Conservation (phyloP, 1,284 basidiomycete genomes). For the Ceratobasidium sp. region DNA sequence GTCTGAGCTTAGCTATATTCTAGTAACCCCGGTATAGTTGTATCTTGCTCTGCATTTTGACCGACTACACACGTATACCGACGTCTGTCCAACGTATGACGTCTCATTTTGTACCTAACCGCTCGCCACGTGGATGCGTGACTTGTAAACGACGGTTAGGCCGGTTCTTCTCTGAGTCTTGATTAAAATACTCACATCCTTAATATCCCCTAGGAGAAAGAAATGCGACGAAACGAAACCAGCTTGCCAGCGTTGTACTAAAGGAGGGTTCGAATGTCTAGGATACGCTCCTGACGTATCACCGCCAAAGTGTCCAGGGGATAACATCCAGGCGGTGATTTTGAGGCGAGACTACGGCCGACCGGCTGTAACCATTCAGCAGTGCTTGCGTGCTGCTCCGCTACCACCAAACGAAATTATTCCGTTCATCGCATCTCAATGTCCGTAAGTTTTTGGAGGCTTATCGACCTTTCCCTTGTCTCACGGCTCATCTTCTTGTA, state of each 20-base stretch:
- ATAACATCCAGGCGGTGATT: neutral
- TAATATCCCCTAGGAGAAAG: neutral
- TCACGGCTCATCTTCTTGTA: neutral
- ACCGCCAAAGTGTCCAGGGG: neutral
- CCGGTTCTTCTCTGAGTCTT: too few relatives aligned
- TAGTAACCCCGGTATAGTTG: too few relatives aligned
- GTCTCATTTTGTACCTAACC: neutral
- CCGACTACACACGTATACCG: neutral
- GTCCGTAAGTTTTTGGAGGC: conserved; percentile 1
- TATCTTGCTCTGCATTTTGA: too few relatives aligned
- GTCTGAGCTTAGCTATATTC: too few relatives aligned
- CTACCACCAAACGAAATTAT: neutral
- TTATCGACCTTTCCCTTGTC: neutral
- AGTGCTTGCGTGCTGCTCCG: neutral
- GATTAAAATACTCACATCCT: neutral
- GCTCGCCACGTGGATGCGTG: conserved; percentile 24
- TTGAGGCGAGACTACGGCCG: too few relatives aligned
- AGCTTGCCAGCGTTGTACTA: neutral
- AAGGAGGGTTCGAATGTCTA: conserved; percentile 9
- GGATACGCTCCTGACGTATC: neutral
- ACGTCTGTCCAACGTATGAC: neutral
- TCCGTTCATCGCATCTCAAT: conserved; percentile 14
- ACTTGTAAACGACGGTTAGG: conserved; percentile 31
- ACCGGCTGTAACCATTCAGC: neutral
- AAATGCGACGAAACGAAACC: conserved; percentile 26